These are phyloP conservation scores for Arctium lappa DNA, from an alignment of 129 eudicot species.

Conservation along the genomic window DNA sequence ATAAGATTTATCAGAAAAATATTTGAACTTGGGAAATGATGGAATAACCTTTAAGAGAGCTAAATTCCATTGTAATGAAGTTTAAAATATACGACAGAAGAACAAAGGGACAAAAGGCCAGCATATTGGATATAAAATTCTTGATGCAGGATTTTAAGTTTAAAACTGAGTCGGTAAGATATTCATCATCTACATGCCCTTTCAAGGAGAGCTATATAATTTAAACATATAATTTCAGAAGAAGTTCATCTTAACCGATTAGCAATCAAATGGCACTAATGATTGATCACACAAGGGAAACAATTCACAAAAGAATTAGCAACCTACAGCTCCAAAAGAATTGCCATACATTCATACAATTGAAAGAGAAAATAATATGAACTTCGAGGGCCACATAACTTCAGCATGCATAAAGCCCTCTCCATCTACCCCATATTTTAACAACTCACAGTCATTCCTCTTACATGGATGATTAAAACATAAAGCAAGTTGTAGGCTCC, in stretches of 20 bases:
- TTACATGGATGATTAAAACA: neutral
- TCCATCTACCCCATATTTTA: no score
- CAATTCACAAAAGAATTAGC: neutral
- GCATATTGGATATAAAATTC: neutral
- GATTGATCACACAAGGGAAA: neutral
- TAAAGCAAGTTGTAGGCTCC: neutral
- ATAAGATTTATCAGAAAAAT: neutral
- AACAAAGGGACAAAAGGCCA: neutral
- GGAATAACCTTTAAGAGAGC: neutral
- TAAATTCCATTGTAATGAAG: slow-evolving; percentile 9
- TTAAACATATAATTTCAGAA: neutral
- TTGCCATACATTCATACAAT: neutral
- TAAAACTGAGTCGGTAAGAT: neutral
- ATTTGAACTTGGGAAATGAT: neutral
- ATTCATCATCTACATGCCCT: slow-evolving; percentile 1
- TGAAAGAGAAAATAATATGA: no score
- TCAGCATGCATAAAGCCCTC: neutral
- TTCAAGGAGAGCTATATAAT: neutral
- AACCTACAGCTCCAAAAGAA: neutral
- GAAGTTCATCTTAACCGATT: neutral
- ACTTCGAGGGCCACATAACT: neutral
- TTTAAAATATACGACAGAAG: neutral
- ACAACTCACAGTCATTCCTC: no score
- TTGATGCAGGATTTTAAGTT: neutral
- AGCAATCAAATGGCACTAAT: neutral